Percentiles rank a stretch among this genome's conserved stretches.
Evolutionary conservation across 2,329 filamentous ascomycete genomes (phyloP).

Genomic region (Penicillium sp.): DNA sequence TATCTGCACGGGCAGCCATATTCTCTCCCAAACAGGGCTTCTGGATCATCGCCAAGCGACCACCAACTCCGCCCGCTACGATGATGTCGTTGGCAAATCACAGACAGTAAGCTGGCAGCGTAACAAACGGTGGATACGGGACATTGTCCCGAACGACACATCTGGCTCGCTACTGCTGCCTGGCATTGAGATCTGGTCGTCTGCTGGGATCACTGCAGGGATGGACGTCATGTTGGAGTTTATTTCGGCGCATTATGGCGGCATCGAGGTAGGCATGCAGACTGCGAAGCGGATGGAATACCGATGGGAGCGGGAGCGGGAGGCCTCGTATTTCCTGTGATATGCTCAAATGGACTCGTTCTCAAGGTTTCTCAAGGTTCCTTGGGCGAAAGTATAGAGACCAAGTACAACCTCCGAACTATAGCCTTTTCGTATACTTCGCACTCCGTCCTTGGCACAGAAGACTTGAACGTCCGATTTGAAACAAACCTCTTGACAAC

Average conservation of each 20-base stretch:
- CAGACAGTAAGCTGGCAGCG: slow-evolving; percentile 1
- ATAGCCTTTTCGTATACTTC: neutral
- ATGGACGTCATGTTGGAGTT: slow-evolving; percentile 12
- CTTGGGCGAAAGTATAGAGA: neutral
- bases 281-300: slow-evolving; percentile 9
- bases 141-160: neutral
- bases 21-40: slow-evolving; percentile 7
- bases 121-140: slow-evolving; percentile 5
- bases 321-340: slow-evolving; percentile 9
- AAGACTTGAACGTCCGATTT: neutral
- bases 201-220: slow-evolving; percentile 8
- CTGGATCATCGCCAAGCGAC: neutral
- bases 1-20: slow-evolving; percentile 6
- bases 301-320: slow-evolving; percentile 7
- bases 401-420: neutral
- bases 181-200: slow-evolving; percentile 7
- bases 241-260: slow-evolving; percentile 9
- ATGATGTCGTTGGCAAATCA: neutral
- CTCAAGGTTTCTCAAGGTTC: neutral
- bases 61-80: slow-evolving; percentile 5
- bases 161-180: neutral
- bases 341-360: neutral
- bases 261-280: slow-evolving; percentile 1
- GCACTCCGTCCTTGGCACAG: neutral
- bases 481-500: neutral